Evolutionary conservation across 2,329 filamentous ascomycete genomes (phyloP).

Genomic region (Sporothrix humicola): DNA sequence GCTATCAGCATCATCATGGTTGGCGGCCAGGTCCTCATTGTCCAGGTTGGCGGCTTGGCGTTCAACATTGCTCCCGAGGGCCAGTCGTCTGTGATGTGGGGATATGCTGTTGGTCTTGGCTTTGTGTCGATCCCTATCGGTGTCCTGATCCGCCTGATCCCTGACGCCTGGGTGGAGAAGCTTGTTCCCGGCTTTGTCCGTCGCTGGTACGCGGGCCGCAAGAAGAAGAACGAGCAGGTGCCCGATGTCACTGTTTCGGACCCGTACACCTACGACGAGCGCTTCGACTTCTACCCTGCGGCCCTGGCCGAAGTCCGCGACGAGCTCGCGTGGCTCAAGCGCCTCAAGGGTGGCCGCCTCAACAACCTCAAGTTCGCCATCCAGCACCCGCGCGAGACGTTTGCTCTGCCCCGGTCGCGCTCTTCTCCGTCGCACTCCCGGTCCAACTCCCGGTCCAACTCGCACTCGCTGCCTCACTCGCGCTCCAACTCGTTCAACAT

Average conservation of each 20-base stretch:
- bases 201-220: conserved; percentile 47
- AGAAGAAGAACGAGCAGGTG: conserved; percentile 44
- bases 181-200: conserved; percentile 61
- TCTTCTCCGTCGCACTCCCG: conserved; percentile 65
- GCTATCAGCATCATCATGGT: conserved; percentile 86
- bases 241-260: conserved; percentile 67
- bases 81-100: conserved; percentile 81
- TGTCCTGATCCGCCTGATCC: conserved; percentile 78
- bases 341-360: conserved; percentile 78
- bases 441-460: conserved; percentile 65
- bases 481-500: conserved; percentile 59
- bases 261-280: conserved; percentile 56
- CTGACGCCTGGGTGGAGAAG: conserved; percentile 68
- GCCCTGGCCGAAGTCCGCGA: conserved; percentile 77
- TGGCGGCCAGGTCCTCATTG: conserved; percentile 85
- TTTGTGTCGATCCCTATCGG: conserved; percentile 85
- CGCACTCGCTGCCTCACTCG: conserved; percentile 63
- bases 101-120: conserved; percentile 81
- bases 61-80: conserved; percentile 70
- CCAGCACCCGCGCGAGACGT: conserved; percentile 73
- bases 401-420: conserved; percentile 66
- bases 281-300: conserved; percentile 71
- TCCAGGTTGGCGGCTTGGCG: conserved; percentile 81
- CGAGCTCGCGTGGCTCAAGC: conserved; percentile 80
- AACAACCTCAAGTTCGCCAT: conserved; percentile 82